These are phyloP conservation scores for Oropetium thomaeum DNA, from an alignment of 176 grass and related monocot species.

Conservation along the genomic window DNA sequence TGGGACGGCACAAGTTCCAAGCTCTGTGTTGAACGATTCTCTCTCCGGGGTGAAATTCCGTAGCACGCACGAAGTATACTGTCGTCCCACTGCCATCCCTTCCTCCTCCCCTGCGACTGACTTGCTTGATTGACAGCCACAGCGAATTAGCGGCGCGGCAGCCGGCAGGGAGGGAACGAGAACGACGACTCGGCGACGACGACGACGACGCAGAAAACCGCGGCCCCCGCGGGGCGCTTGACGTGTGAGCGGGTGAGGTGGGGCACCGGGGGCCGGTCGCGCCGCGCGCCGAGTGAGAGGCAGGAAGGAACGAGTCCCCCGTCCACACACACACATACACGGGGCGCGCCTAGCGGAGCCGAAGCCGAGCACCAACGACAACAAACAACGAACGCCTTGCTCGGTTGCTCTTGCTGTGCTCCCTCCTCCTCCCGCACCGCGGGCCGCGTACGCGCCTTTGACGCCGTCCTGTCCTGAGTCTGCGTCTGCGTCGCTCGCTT, in stretches of 20 bases:
- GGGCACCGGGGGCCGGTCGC: neutral
- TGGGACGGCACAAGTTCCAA: neutral
- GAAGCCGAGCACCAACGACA: too few relatives aligned
- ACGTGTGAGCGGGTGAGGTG: neutral
- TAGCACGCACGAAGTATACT: neutral
- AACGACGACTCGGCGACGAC: conserved; percentile 14
- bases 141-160: neutral
- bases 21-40: neutral
- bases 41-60: neutral
- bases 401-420: too few relatives aligned
- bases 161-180: neutral
- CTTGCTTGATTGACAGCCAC: conserved; percentile 10
- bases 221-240: neutral
- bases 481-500: too few relatives aligned
- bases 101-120: neutral
- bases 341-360: too few relatives aligned
- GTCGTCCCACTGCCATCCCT: neutral
- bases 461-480: conserved; percentile 30
- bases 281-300: neutral
- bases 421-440: neutral
- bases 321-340: conserved; percentile 28
- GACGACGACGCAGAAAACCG: conserved; percentile 21
- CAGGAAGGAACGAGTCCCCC: conserved; percentile 23
- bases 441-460: conserved; percentile 42
- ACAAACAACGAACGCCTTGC: neutral